These are phyloP conservation scores for Syncephalis fuscata DNA, from an alignment of 371 early-diverging fungal species.

Conservation along the genomic window DNA sequence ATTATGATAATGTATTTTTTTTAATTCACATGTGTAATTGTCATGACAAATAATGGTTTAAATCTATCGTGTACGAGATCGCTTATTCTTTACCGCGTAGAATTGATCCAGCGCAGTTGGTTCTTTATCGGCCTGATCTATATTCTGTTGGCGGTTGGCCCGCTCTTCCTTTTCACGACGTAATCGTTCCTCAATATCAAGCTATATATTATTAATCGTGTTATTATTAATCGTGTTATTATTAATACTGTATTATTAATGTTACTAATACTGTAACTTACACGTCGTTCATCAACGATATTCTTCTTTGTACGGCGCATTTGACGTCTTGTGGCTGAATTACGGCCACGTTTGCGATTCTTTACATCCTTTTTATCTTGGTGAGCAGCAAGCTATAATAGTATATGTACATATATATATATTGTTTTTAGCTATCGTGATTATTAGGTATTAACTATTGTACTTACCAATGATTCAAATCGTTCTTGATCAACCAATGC, in stretches of 20 bases:
- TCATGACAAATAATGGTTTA: too few species aligned
- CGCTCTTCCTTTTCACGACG: conserved; percentile 25
- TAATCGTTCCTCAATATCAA: conserved; percentile 18
- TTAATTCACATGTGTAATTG: too few species aligned
- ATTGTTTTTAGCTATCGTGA: too few species aligned
- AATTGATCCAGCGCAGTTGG: conserved; percentile 30
- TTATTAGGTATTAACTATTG: too few species aligned
- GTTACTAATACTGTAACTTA: conserved; percentile 6
- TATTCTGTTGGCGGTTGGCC: conserved; percentile 14
- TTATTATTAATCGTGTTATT: too few species aligned
- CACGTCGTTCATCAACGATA: conserved; percentile 50
- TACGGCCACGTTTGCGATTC: conserved; percentile 61
- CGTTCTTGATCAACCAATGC: conserved; percentile 32
- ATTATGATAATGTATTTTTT: too few species aligned
- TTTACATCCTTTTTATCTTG: conserved; percentile 6
- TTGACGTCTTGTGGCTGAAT: conserved; percentile 52
- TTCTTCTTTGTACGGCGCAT: conserved; percentile 62
- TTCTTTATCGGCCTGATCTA: conserved; percentile 13
- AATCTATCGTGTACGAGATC: too few species aligned
- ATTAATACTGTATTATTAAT: conserved; percentile 3
- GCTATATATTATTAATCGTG: conserved; percentile 6
- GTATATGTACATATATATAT: too few species aligned
- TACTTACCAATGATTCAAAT: conserved; percentile 9
- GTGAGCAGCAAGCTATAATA: background rate
- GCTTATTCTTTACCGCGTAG: conserved; percentile 15